These are phyloP conservation scores for Phaeotremella skinneri DNA, from an alignment of 768 basidiomycete species.

Conservation along the genomic window DNA sequence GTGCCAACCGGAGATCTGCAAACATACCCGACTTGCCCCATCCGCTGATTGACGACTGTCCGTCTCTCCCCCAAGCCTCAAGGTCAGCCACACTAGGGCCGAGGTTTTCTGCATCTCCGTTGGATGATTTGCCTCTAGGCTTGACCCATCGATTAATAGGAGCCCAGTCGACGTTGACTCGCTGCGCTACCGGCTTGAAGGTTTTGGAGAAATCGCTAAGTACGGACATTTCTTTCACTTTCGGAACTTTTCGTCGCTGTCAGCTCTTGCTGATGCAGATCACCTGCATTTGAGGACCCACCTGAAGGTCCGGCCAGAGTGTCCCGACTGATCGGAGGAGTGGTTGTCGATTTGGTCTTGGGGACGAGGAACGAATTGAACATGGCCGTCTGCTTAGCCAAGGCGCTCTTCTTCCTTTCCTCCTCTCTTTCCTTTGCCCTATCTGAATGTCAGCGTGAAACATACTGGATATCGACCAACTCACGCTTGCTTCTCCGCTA, in stretches of 20 bases:
- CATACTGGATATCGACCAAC: conserved; percentile 1
- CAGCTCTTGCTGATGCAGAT: conserved; percentile 2
- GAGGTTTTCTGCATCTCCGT: not conserved
- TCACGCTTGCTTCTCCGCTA: conserved; percentile 24
- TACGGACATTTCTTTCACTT: conserved; percentile 1
- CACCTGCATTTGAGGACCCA: conserved; percentile 9
- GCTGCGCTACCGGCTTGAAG: conserved; percentile 34
- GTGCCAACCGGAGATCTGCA: not conserved
- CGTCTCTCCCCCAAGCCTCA: not conserved
- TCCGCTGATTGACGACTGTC: not conserved
- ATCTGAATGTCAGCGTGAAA: not conserved
- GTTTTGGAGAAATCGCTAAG: conserved; percentile 35
- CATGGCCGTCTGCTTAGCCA: conserved; percentile 36
- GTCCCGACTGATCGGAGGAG: conserved; percentile 19
- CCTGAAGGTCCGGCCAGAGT: conserved; percentile 35
- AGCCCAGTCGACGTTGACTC: conserved; percentile 41
- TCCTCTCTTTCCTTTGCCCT: conserved; percentile 35
- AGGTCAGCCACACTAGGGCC: not conserved
- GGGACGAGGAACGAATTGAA: conserved; percentile 31
- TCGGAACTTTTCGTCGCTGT: not conserved
- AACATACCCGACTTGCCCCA: not conserved
- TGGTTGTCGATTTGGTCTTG: conserved; percentile 7
- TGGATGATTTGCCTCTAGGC: conserved; percentile 4
- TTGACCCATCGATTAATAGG: conserved; percentile 34
- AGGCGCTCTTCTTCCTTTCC: conserved; percentile 26